Evolutionary conservation across 78 protist genomes (phyloP), one percentile per base, ranked within the genome.

Genomic region (Cyanophora paradoxa): DNA sequence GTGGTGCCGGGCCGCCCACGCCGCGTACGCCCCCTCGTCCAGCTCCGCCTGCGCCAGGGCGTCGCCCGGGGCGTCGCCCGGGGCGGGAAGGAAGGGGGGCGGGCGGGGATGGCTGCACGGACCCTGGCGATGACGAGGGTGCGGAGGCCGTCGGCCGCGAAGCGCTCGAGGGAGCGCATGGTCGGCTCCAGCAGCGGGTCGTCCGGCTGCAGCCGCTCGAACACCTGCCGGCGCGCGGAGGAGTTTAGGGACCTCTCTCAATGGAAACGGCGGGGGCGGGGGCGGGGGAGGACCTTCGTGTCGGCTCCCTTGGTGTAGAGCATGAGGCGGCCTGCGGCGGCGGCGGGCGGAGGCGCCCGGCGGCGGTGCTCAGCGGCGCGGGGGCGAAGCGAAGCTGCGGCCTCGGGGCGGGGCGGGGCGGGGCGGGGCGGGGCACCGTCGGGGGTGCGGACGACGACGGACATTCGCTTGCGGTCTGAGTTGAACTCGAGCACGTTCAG

Each of bases 401-500:
- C n/a, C n/a, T n/a, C n/a, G n/a, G n/a, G n/a, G n/a, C n/a, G n/a
- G n/a, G n/a, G n/a, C n/a, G n/a, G n/a, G n/a, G n/a, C n/a, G n/a
- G n/a, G n/a, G n/a, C n/a, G n/a, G n/a, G n/a, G n/a, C n/a, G n/a
- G n/a, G n/a, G n/a, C n/a, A n/a, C n/a, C n/a, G 33, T 82, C 72
- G 33, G 90, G 88, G 39, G 19, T n/a, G 52, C 88, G 83, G 50
- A 75, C 50, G 39, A 94, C 57, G 30, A 94, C 82, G 6, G 93
- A 77, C 96, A 92, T 92, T 50, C 94, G 84, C 91, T 90, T 91
- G 37, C 96, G 86, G 30, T 83, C 82, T 26, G 79, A 44, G 58
- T 74, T 76, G 86, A 94, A 94, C 81, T 90, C 36, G 74, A 34
- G 42, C 62, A 48, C 36, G 41, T 68, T 68, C 36, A 68, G 74